Base-by-base conservation (phyloP, 352 stramenopile genomes). In the Phytophthora sojae region DNA sequence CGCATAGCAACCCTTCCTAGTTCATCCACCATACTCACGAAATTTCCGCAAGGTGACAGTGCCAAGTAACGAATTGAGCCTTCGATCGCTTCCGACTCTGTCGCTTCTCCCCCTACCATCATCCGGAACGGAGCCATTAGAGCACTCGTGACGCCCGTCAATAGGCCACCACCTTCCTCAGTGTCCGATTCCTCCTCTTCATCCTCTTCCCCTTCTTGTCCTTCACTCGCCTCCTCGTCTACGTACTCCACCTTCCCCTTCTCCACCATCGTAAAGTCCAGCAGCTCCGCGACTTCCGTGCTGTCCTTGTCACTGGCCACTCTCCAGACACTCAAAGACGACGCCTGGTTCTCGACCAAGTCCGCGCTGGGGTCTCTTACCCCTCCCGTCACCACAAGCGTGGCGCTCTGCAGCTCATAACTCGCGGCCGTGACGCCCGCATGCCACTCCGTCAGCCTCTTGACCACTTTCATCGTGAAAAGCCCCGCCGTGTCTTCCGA, bases 211-310 rank as follows among this genome's bases (percentile, higher is more conserved):
- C 47, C 19, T 14, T 65, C 30, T 37, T 58, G 44, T 17, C 49
- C 44, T 7, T 63, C 44, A 25, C 39, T 53, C 12, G 44, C 23
- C 2, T 65, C 39, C 7, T 56, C 51, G 53, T 42, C 21, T 11
- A 51, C 11, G 1, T 63, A n/a, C 12, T 67, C 21, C 23, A 12
- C 68, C n/a, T 56, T 70, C 7, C 23, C 69, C 5, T 79, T 82
- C 14, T 90, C 32, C 1, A 93, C 69, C 71, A 94, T 91, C 15
- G 85, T 92, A 57, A 80, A 90, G 55, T 94, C 86, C 25, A 93
- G 62, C 39, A 94, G 44, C 37, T 93, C 85, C 1, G 71, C 72
- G 35, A 79, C 68, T 17, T 89, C 76, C 53, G 82, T 83, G 29
- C 57, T 69, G 3, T 73, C 72, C 14, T 79, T 69, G 4, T 63